phyloP scores from a whole-genome alignment of 1,284 basidiomycete species.

The Fereydounia khargensis region DNA sequence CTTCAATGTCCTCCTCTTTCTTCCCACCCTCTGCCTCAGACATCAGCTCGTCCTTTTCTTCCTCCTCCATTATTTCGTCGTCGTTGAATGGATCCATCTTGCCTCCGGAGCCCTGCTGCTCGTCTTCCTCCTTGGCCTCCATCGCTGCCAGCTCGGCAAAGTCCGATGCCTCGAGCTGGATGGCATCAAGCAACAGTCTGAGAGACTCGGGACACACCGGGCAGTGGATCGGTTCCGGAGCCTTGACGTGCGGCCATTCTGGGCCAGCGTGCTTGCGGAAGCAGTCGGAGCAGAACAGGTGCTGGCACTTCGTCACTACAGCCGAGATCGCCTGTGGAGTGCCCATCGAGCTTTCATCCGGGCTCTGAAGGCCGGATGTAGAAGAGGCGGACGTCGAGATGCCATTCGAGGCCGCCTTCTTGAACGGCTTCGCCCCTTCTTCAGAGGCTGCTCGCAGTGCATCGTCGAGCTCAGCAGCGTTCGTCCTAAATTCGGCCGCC shows the following conservation, averaged over 20 bases:
- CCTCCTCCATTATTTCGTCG: no score
- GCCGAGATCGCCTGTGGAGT: conserved; percentile 7
- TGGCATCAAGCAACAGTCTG: conserved; percentile 34
- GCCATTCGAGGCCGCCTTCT: conserved; percentile 1
- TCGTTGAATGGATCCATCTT: background rate
- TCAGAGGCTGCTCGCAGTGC: conserved; percentile 62
- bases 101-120: conserved; percentile 1
- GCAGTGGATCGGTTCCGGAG: conserved; percentile 60
- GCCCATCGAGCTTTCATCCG: background rate
- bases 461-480: conserved; percentile 60
- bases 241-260: conserved; percentile 22
- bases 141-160: conserved; percentile 23
- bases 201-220: conserved; percentile 66
- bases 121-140: conserved; percentile 7
- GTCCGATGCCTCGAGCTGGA: conserved; percentile 31
- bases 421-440: conserved; percentile 9
- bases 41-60: no score
- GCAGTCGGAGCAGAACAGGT: conserved; percentile 67
- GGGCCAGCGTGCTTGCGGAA: conserved; percentile 52
- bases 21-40: no score
- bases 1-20: no score
- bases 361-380: conserved; percentile 23
- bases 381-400: conserved; percentile 3
- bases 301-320: conserved; percentile 81
- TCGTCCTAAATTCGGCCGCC: no score